These are phyloP conservation scores for Myxozyma geophila DNA, from an alignment of 805 yeast species.

Conservation along the genomic window DNA sequence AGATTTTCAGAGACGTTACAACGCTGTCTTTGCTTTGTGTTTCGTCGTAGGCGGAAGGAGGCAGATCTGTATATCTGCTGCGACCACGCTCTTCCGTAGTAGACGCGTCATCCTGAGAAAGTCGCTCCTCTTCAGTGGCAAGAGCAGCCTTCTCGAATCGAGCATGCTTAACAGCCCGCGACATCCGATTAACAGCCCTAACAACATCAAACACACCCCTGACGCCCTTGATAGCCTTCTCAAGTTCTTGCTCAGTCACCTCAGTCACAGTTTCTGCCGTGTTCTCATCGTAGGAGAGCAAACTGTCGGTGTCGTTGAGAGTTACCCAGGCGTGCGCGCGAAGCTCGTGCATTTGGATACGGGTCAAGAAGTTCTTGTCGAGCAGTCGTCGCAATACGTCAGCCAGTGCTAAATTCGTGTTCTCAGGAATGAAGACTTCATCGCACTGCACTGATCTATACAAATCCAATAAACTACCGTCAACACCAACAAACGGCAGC, in stretches of 20 bases:
- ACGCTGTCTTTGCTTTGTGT: constrained; percentile 9
- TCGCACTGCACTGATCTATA: constrained; percentile 71
- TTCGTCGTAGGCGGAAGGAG: background rate
- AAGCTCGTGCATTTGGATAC: constrained; percentile 73
- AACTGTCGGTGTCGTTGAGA: constrained; percentile 43
- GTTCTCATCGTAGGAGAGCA: constrained; percentile 47
- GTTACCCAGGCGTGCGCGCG: constrained; percentile 74
- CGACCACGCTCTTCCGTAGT: constrained; percentile 5
- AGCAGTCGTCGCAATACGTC: constrained; percentile 65
- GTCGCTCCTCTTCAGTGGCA: background rate
- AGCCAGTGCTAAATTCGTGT: constrained; percentile 47
- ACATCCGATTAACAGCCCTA: constrained; percentile 19
- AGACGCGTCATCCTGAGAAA: too few relatives aligned
- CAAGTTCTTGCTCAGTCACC: constrained; percentile 47
- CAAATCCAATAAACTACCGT: constrained; percentile 68
- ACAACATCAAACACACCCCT: constrained; percentile 31
- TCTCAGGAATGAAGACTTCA: background rate
- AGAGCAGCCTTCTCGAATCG: too few relatives aligned
- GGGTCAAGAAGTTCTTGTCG: constrained; percentile 63
- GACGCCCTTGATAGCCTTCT: constrained; percentile 44
- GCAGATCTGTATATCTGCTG: background rate
- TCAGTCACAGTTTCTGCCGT: constrained; percentile 40
- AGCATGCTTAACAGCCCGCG: background rate
- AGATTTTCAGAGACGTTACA: constrained; percentile 5
- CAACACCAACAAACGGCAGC: constrained; percentile 74